Percentiles rank a stretch among this genome's conserved stretches.
These are phyloP conservation scores for Vanrija sp. DNA, from an alignment of 1,284 basidiomycete species.

Conservation along the genomic window DNA sequence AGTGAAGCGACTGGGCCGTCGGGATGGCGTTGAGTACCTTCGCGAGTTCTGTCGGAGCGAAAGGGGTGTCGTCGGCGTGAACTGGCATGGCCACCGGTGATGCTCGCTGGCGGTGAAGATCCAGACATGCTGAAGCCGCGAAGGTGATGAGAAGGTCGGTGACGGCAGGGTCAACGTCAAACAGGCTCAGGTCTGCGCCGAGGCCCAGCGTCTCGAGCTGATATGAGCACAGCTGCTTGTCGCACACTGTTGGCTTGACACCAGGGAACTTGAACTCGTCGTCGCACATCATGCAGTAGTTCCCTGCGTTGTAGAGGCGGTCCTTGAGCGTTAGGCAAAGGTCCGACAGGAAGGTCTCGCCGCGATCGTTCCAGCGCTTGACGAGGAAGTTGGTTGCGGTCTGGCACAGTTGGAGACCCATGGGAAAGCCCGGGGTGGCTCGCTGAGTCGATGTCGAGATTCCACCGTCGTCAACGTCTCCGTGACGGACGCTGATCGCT, in stretches of 20 bases:
- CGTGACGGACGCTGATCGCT: neutral
- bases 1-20: neutral
- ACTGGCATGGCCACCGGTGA: neutral
- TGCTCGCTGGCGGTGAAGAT: neutral
- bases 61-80: neutral
- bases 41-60: neutral
- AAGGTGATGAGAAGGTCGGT: constrained; percentile 8
- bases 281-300: constrained; percentile 9
- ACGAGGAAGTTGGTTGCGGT: neutral
- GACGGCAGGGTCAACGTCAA: constrained; percentile 3
- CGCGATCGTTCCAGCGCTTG: neutral
- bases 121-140: constrained; percentile 1
- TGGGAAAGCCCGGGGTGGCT: neutral
- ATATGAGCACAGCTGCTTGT: constrained; percentile 1
- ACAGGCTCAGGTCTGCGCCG: constrained; percentile 3
- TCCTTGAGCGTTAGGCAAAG: constrained; percentile 1
- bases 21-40: neutral
- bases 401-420: constrained; percentile 3
- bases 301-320: constrained; percentile 7
- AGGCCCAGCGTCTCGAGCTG: constrained; percentile 9
- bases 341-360: constrained; percentile 3
- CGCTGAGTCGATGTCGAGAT: neutral
- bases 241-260: constrained; percentile 11
- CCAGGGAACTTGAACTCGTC: constrained; percentile 1
- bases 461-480: neutral